Percentiles rank a stretch among this genome's conserved stretches.
These are phyloP conservation scores for Paraconiothyrium brasiliense DNA, from an alignment of 2,329 filamentous ascomycete genomes.

Conservation along the genomic window DNA sequence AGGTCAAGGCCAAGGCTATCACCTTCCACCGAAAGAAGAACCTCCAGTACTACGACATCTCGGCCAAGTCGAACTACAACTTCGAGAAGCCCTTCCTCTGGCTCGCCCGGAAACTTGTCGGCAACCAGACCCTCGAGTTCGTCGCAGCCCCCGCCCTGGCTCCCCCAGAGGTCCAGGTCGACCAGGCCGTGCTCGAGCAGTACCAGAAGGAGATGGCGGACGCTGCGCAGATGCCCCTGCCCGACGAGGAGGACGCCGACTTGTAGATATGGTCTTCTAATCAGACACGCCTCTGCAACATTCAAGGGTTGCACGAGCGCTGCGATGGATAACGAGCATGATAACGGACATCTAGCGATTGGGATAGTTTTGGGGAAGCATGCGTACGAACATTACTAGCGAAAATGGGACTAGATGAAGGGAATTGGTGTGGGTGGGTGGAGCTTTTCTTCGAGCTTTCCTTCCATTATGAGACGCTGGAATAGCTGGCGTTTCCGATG, in stretches of 20 bases:
- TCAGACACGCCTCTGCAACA: constrained; percentile 30
- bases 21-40: constrained; percentile 99
- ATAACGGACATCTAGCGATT: constrained; percentile 36
- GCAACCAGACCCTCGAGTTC: constrained; percentile 91
- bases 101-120: constrained; percentile 97
- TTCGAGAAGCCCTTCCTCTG: constrained; percentile 99
- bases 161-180: constrained; percentile 89
- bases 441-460: constrained; percentile 19
- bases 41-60: constrained; percentile 99
- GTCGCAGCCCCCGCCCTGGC: constrained; percentile 94
- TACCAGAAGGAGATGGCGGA: constrained; percentile 90
- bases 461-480: constrained; percentile 37
- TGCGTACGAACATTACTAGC: constrained; percentile 40
- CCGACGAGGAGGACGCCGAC: constrained; percentile 88
- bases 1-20: constrained; percentile 99
- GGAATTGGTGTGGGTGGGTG: constrained; percentile 24
- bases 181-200: constrained; percentile 80
- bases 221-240: constrained; percentile 84
- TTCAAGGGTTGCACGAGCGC: constrained; percentile 25
- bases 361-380: constrained; percentile 29
- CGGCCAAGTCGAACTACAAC: constrained; percentile 99
- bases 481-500: constrained; percentile 44
- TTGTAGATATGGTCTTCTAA: constrained; percentile 55
- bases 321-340: constrained; percentile 41
- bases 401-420: constrained; percentile 33